Conservation (phyloP, 1,284 basidiomycete genomes). For the Rhodotorula sp. region DNA sequence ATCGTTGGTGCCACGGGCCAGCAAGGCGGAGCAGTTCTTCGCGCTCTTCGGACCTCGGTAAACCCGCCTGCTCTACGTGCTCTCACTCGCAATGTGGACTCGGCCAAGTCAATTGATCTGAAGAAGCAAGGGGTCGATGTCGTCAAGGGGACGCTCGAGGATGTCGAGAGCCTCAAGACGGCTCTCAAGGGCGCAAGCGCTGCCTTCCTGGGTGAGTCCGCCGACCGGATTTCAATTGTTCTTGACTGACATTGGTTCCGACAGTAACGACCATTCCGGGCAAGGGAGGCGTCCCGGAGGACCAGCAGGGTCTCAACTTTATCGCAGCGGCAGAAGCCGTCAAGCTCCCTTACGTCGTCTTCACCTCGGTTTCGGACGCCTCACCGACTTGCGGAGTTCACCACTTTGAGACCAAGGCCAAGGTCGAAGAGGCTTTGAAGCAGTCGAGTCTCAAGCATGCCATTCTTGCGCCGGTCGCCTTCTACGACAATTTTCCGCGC, state of each 20-base stretch:
- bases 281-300: conserved; percentile 7
- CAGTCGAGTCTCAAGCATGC: conserved; percentile 4
- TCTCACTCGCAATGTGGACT: conserved; percentile 7
- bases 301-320: conserved; percentile 21
- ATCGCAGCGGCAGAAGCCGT: conserved; percentile 9
- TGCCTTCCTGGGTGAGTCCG: conserved; percentile 15
- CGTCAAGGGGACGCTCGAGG: conserved; percentile 9
- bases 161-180: background rate
- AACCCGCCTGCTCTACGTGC: conserved; percentile 5
- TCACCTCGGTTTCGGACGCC: conserved; percentile 19
- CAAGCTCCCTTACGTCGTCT: conserved; percentile 16
- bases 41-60: background rate
- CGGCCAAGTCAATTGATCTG: conserved; percentile 7
- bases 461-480: conserved; percentile 16
- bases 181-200: conserved; percentile 4
- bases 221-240: no score
- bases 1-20: conserved; percentile 22
- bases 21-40: conserved; percentile 6
- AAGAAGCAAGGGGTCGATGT: conserved; percentile 14
- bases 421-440: conserved; percentile 22
- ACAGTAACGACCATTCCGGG: conserved; percentile 14
- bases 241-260: background rate
- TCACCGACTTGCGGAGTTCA: conserved; percentile 18
- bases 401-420: conserved; percentile 30
- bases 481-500: conserved; percentile 23